Percentiles rank a stretch among this genome's conserved stretches.
phyloP scores from a whole-genome alignment of 2,329 filamentous ascomycete genomes.

The Alternaria sp. region DNA sequence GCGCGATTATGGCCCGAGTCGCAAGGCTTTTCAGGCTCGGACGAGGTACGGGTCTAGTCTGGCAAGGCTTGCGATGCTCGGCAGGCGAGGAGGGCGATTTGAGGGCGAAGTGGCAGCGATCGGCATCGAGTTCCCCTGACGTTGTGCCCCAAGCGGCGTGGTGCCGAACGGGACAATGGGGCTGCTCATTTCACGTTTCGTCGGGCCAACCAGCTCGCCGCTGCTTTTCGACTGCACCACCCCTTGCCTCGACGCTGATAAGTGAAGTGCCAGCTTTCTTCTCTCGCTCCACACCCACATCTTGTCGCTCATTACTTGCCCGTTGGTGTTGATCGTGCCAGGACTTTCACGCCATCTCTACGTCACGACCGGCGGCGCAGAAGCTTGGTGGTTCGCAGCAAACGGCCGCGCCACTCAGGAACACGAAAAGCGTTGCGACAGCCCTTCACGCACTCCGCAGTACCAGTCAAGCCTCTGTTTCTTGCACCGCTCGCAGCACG shows the following conservation, averaged over 20 bases:
- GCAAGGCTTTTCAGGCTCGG: slow-evolving; percentile 8
- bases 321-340: background rate
- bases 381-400: background rate
- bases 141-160: slow-evolving; percentile 12
- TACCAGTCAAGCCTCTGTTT: background rate
- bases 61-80: slow-evolving; percentile 15
- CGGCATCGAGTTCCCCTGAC: slow-evolving; percentile 19
- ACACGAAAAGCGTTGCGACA: slow-evolving; percentile 13
- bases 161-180: slow-evolving; percentile 15
- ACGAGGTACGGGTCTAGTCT: slow-evolving; percentile 9
- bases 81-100: background rate
- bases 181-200: slow-evolving; percentile 39
- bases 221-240: slow-evolving; percentile 5
- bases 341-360: background rate
- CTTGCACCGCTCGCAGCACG: slow-evolving; percentile 4
- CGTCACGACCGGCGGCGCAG: slow-evolving; percentile 5
- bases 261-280: slow-evolving; percentile 2
- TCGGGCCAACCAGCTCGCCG: slow-evolving; percentile 21
- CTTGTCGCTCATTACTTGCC: slow-evolving; percentile 9
- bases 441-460: background rate
- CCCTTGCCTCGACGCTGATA: slow-evolving; percentile 12
- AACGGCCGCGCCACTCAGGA: slow-evolving; percentile 13
- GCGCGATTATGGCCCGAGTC: background rate
- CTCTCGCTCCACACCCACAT: slow-evolving; percentile 12
- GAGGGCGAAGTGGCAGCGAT: slow-evolving; percentile 7